Base-by-base conservation (phyloP, 192 early-diverging fungal species). In the Phlyctochytrium arcticum region DNA sequence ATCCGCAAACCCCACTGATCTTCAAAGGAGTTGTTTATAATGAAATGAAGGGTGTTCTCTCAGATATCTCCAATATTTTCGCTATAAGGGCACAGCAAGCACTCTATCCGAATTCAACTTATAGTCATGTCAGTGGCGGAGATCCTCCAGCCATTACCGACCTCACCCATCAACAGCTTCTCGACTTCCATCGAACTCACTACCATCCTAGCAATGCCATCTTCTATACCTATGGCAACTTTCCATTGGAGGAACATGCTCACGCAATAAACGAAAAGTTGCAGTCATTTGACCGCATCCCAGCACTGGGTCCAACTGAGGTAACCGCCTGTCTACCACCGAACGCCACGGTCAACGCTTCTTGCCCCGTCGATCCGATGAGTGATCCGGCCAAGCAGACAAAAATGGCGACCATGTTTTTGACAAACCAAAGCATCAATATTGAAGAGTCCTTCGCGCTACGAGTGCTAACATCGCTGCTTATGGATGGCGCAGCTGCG, bases 1-100 rank as follows among this genome's bases (percentile, higher is more conserved):
- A 91, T 72, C 63, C 76, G 6, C 36, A 70, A 4, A 78, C 88
- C 4, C 88, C 89, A 21, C 78, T 92, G 34, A 76, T 89, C 36
- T 89, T 98, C 71, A 96, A 96, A 65, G 95, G 95, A 49, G 89
- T 98, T 26, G 95, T 98, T 23, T 98, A 93, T 68, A 98, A 98
- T 69, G 95, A 98, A 64, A 98, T 98, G 95, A 98, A 98, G 76
- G 95, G 95, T 49, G 84, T 75, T 26, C 62, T 83, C 19, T 65
- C 92, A 4, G 93, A 98, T 66, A 72, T 89, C 1, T 85, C 84
- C 54, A 88, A 86, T 50, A 70, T 96, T 48, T 95, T 90, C 64
- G 84, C 85, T 30, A 80, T 80, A 34, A 81, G 88, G 10, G 62
- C 75, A 12, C 90, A 93, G 58, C 88, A 94, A 78, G 74, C 84